Base-by-base conservation (phyloP, 805 yeast genomes). In the Jamesozyma rosinii region DNA sequence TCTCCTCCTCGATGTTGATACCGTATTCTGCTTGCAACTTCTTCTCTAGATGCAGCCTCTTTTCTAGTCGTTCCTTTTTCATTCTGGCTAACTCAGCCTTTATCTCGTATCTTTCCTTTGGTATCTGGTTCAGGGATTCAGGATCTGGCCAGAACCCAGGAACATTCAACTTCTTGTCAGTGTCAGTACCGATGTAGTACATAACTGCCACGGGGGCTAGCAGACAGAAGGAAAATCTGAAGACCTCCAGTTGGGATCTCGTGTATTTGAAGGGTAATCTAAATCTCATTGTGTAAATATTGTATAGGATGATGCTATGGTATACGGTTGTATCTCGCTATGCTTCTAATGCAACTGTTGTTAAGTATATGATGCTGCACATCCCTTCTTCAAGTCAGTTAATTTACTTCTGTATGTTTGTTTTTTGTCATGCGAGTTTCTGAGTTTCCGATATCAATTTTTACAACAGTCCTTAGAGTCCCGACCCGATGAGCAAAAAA, bases 131-230 rank as follows among this genome's bases (percentile, higher is more conserved):
- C 52, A 87, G 71, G 2, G 96, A 83, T 35, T 83, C 83, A 35
- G 96, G 96, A 61, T 88, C 97, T 2, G 97, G 97, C 95, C 95
- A 88, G 65, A 86, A 89, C 18, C 95, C 95, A 8, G 95, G 94
- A 38, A 88, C 80, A 58, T 87, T 85, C 62, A 89, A 79, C 67
- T 87, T 89, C 54, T 72, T 76, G 62, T 89, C 95, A 1, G 97
- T 83, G 54, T 89, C 89, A 33, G 83, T 75, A 59, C 97, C 97
- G 37, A 87, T 89, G 54, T 83, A 89, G 64, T 86, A 82, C 97
- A 89, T 89, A 57, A 87, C 83, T n/a, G 77, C 74, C 38, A 89
- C 83, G 0, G 97, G 97, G 1, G 94, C 77, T 53, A 87, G 67
- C 36, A 89, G 75, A 60, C 84, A 89, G 57, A 88, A 82, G 0